Evolutionary conservation across 2,329 filamentous ascomycete species (phyloP), one percentile per base, ranked within the genome.

Genomic region (Daldinia eschscholtzii): DNA sequence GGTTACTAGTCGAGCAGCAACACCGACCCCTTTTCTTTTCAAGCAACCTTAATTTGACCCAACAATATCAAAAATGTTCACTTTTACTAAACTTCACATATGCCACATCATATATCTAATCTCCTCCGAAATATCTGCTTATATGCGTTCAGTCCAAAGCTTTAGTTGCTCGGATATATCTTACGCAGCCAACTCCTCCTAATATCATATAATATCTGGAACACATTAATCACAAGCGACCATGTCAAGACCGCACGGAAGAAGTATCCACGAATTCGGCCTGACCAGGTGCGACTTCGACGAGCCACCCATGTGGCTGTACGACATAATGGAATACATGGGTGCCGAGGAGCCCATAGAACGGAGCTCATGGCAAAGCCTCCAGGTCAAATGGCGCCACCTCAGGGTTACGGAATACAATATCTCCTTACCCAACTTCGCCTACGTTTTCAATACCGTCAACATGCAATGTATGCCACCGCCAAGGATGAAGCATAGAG

Each of bases 401-500:
- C 39, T 4, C 9, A 48, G 3, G 6, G 26, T 65, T 28, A 30
- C 26, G 7, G 26, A 50, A 5, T 68, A 65, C 13, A 62, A 52
- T 20, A 26, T 68, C 41, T 65, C 66, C 2, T 3, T 60, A 4
- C 6, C 20, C 3, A 68, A 65, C 39, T 15, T 39, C 6, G 39
- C 62, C 41, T 68, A 68, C 58, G 7, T 64, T 7, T 13, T 15
- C 9, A 35, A 23, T 4, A 3, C 6, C 12, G 18, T 64, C 33
- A 55, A 44, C 13, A 18, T 50, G 28, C 1, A 2, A 1, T 6
- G 1, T 1, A 4, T 58, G 10, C 46, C 50, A 13, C 1, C 0
- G 4, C 64, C 67, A 4, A 55, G 9, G 41, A 67, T 67, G 61
- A 70, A 68, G 35, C 61, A 70, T 20, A 48, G 65, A 12, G 65